Base-by-base conservation (phyloP, 257 asterid genomes). In the Solanum etuberosum region DNA sequence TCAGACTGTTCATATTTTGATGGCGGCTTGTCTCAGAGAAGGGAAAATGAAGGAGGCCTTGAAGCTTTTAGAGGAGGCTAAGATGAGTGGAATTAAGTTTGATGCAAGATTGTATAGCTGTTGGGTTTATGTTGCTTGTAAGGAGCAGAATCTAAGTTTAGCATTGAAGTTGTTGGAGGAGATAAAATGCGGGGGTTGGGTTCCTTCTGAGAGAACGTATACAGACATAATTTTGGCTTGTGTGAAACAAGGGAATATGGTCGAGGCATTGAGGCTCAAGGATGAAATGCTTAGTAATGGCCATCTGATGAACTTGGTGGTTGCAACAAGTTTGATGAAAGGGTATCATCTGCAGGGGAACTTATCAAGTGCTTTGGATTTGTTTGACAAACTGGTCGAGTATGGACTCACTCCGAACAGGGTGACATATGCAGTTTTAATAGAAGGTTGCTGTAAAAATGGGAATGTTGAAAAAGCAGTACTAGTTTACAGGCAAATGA, bases 301-400 rank as follows among this genome's bases (percentile, higher is more conserved):
- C 18, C 91, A 87, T 89, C 78, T 92, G 3, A 76, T 92, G 97
- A 95, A 93, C 90, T 78, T 94, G 90, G 93, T 95, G 87, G 96
- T 90, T 83, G 98, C 98, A 18, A 97, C 95, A 67, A 91, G 93
- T 90, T 92, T 96, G 93, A 96, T 96, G 94, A 96, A 95, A 91
- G 98, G 99, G 23, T 94, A 89, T 89, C 91, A 85, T 92, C 91
- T 90, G 91, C 90, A 90, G 86, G 96, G 98, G 14, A 91, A 94
- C 92, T 88, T 94, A 72, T 84, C 8, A n/a, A 84, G 89, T 76
- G 92, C 98, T 40, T 89, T 95, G 94, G 93, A 89, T 32, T 90
- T 96, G 91, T 94, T 93, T 35, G 89, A 90, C 54, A 89, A 88
- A 86, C 86, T 94, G 67, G 90, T 91, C 20, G 89, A 89, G 83